Base-by-base conservation (phyloP, 495 filamentous ascomycete species). In the Neurospora cerealis region DNA sequence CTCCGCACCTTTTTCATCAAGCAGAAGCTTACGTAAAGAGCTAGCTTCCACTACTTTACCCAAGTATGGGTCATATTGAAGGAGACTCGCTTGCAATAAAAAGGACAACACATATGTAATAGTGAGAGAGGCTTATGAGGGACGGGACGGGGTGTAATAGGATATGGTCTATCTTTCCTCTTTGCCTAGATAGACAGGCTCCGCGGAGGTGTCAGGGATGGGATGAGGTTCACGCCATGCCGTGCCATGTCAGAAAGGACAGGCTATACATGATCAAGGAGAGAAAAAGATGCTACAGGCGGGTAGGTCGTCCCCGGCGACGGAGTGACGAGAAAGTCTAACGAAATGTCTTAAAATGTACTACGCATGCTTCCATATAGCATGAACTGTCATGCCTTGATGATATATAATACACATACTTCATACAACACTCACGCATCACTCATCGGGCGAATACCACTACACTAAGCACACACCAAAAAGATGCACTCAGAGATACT, bases 1-100 rank as follows among this genome's bases (percentile, higher is more conserved):
- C 88, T 99, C 71, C 87, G 96, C 72, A 92, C 93, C 32, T 99
- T 99, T 87, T 99, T 99, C 86, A 99, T 99, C 86, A 99, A 99
- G 88, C 96, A 99, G 86, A 99, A 99, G 86, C 88, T 99, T 79
- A 98, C 96, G 69, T 96, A 84, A 62, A 66, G 21, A 28, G 42
- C 46, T 60, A 28, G 42, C 46, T 60, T 60, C 5, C 11, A 28
- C 10, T 13, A 46, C 9, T 46, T 21, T 21, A 21, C 42, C 42
- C n/a, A 46, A 21, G 3, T 21, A 46, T 46, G 42, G 42, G 19
- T 46, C 42, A 5, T 46, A 46, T 21, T 3, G 42, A 19, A 42
- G 69, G 19, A 15, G 38, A 1, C 5, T 42, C 38, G 32, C 70
- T 48, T 42, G 69, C 42, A 19, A 32, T 5, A 24, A 13, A 54